These are phyloP conservation scores for Edaphochlamys debaryana DNA, from an alignment of 139 green algal genomes.

Conservation along the genomic window DNA sequence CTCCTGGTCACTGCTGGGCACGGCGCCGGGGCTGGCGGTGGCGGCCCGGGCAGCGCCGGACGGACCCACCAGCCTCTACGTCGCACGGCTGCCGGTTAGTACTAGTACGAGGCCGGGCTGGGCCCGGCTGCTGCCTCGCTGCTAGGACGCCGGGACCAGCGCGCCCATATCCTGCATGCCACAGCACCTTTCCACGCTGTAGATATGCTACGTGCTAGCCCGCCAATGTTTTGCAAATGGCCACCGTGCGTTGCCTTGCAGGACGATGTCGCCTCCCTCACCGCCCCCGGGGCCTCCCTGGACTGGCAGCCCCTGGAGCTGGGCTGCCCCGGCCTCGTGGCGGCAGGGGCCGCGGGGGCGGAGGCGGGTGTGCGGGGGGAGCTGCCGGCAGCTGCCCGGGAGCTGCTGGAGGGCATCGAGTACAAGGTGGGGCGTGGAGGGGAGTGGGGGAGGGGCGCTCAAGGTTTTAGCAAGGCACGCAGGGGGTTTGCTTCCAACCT, in stretches of 20 bases:
- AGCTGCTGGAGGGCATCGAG: neutral
- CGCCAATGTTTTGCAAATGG: no score
- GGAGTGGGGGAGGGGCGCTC: neutral
- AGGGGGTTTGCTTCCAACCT: no score
- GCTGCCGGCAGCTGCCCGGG: slow-evolving; percentile 4
- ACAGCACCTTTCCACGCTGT: no score
- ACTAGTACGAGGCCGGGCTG: neutral
- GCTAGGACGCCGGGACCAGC: no score
- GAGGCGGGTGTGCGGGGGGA: neutral
- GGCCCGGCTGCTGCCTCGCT: no score
- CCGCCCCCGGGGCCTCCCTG: neutral
- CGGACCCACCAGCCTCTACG: slow-evolving; percentile 53
- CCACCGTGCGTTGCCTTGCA: no score
- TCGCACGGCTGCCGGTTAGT: slow-evolving; percentile 40
- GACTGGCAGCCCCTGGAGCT: slow-evolving; percentile 11
- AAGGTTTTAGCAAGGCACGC: no score
- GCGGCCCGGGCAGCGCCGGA: slow-evolving; percentile 42
- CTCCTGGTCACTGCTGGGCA: slow-evolving; percentile 29
- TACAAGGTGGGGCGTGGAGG: neutral
- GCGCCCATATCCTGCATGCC: no score
- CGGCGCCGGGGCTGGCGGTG: slow-evolving; percentile 43
- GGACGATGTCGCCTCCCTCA: neutral
- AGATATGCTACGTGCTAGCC: no score
- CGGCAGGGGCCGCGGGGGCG: neutral
- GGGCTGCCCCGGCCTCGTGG: neutral